These are phyloP conservation scores for Kockovaella imperatae DNA, from an alignment of 768 basidiomycete genomes.

Conservation along the genomic window DNA sequence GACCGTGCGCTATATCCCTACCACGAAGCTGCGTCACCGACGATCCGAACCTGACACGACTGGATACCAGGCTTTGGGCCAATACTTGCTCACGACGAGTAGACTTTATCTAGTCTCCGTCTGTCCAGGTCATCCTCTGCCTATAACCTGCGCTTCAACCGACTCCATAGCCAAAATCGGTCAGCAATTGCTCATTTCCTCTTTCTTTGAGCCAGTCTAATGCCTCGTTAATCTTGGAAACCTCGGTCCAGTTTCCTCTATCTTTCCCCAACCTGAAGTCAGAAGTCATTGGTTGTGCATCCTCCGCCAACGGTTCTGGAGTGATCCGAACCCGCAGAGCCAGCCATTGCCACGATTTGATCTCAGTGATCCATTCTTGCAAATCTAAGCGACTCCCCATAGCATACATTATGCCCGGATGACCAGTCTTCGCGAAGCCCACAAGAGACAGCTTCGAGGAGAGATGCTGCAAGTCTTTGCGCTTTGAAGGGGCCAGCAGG, in stretches of 20 bases:
- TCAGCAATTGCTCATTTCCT: slow-evolving; percentile 53
- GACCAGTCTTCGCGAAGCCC: slow-evolving; percentile 67
- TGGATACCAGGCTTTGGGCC: too few relatives aligned
- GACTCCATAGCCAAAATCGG: slow-evolving; percentile 60
- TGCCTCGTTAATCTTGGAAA: slow-evolving; percentile 63
- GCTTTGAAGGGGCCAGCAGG: slow-evolving; percentile 50
- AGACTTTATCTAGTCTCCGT: not conserved
- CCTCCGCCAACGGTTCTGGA: not conserved
- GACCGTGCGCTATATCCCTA: too few relatives aligned
- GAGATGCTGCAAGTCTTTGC: slow-evolving; percentile 57
- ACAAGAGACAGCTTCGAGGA: slow-evolving; percentile 50
- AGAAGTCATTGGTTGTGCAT: slow-evolving; percentile 4
- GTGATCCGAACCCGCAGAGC: slow-evolving; percentile 58
- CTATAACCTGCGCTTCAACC: slow-evolving; percentile 3
- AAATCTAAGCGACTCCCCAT: slow-evolving; percentile 53
- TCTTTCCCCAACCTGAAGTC: slow-evolving; percentile 18
- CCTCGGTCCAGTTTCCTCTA: slow-evolving; percentile 53
- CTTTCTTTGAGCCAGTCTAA: slow-evolving; percentile 59
- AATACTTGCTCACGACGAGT: too few relatives aligned
- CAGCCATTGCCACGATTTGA: slow-evolving; percentile 72
- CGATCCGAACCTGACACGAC: too few relatives aligned
- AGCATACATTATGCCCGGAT: slow-evolving; percentile 70
- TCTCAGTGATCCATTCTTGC: slow-evolving; percentile 58
- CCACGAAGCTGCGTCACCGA: too few relatives aligned
- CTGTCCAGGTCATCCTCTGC: not conserved